Percentiles rank a stretch among this genome's conserved stretches.
Conservation (phyloP, 306 rosid genomes). For the Ochetophila trinervis region DNA sequence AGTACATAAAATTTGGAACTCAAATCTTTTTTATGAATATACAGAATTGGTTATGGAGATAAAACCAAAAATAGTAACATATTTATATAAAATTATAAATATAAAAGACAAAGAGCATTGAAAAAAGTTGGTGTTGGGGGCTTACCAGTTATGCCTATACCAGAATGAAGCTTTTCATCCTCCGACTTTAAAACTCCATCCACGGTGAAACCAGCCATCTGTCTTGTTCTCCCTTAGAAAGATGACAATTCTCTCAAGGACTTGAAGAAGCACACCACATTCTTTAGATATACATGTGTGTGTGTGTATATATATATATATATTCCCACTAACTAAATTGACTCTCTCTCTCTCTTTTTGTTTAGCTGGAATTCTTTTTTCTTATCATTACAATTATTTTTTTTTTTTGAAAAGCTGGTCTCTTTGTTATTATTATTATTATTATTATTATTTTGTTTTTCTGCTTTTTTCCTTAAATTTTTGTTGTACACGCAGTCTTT, state of each 20-base stretch:
- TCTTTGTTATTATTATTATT: too few species aligned
- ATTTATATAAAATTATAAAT: not conserved
- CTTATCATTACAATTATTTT: too few species aligned
- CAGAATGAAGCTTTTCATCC: constrained; percentile 12
- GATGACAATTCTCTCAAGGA: not conserved
- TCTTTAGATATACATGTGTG: not conserved
- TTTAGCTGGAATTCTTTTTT: too few species aligned
- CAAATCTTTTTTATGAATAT: too few species aligned
- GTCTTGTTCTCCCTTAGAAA: not conserved
- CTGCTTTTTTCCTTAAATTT: too few species aligned
- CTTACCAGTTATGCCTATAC: constrained; percentile 22
- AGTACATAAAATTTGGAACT: too few species aligned
- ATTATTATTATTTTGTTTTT: too few species aligned
- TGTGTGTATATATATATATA: not conserved
- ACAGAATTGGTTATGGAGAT: too few species aligned
- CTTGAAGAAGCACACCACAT: too few species aligned
- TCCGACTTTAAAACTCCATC: constrained; percentile 15
- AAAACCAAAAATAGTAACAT: not conserved
- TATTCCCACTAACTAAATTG: not conserved
- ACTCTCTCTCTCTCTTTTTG: too few species aligned
- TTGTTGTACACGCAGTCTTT: too few species aligned
- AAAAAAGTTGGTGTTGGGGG: not conserved
- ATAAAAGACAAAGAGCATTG: not conserved
- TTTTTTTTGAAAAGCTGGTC: too few species aligned
- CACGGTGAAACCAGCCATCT: constrained; percentile 21